Evolutionary conservation across 371 early-diverging fungal genomes (phyloP), one percentile per base, ranked within the genome.

Genomic region (Syncephalastrum monosporum): DNA sequence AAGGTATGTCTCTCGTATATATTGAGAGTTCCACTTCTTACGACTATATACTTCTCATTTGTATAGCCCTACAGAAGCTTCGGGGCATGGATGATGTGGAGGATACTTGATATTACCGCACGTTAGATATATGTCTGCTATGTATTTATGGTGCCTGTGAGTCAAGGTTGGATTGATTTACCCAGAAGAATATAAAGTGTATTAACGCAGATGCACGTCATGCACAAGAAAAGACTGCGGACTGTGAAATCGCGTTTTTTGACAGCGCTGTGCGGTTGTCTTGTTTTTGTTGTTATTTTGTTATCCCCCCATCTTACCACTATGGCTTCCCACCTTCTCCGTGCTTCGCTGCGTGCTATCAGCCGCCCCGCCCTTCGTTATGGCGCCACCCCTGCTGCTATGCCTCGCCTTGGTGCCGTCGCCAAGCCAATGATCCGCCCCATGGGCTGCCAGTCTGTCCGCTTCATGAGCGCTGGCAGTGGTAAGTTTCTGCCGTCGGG

Each of bases 41-140:
- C 3, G 17, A 42, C 16, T 3, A 45, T n/a, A 46, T 10, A 14
- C 6, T 42, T 25, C 16, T 38, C 24, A 12, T 42, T 15, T 4
- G 14, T 14, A 43, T 41, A 68, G 59, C 84, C 86, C 0, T 82
- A 77, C 49, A 62, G 81, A 16, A 71, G 73, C 5, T 54, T 83
- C 19, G 82, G 70, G 2, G 61, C 70, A 5, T 82, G 77, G 74
- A 75, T 70, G 44, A 80, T 82, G 78, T 85, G 85, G 85, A 51
- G 59, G 17, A 42, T 72, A 3, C 21, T 59, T 41, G 76, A 79
- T 41, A 67, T 57, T 14, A 59, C 38, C 5, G 38, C 38, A 10
- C 38, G 38, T 10, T 33, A 33, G 12, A 10, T 12, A 0, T 33
- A 33, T 33, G 0, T 33, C 0, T 33, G 21, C 21, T 21, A 21